Evolutionary conservation across 768 basidiomycete genomes (phyloP).

Genomic region (Russula brevipes): DNA sequence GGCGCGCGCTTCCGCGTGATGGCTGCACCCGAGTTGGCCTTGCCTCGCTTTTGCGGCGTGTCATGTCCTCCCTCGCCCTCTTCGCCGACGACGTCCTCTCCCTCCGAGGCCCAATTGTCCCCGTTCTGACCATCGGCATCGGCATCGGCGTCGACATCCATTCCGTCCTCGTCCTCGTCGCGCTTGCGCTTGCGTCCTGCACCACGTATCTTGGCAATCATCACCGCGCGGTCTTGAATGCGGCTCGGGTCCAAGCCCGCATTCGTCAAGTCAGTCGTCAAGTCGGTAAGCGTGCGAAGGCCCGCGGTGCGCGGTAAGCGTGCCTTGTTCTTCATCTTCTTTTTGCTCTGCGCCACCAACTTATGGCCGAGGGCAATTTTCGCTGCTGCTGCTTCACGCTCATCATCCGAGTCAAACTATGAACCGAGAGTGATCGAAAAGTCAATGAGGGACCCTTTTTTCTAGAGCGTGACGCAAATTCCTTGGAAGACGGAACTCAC

Average conservation of each 20-base stretch:
- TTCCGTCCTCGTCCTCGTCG: conserved; percentile 39
- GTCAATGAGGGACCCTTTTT: not conserved
- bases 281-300: conserved; percentile 61
- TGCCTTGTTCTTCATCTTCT: conserved; percentile 81
- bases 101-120: conserved; percentile 31
- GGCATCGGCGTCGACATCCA: conserved; percentile 29
- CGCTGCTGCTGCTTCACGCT: conserved; percentile 66
- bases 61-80: conserved; percentile 32
- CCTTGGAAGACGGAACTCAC: conserved; percentile 38
- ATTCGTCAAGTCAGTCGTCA: conserved; percentile 75
- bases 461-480: not conserved
- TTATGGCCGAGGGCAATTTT: conserved; percentile 56
- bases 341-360: conserved; percentile 75
- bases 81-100: conserved; percentile 42
- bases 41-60: conserved; percentile 55
- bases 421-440: not conserved
- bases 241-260: conserved; percentile 86
- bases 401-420: conserved; percentile 57
- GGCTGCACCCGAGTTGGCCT: conserved; percentile 55
- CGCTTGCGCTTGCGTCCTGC: conserved; percentile 65
- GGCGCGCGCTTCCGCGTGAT: conserved; percentile 52
- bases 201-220: conserved; percentile 70
- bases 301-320: conserved; percentile 71
- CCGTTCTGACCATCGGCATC: conserved; percentile 33
- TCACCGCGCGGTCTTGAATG: conserved; percentile 82